phyloP scores from a whole-genome alignment of 768 basidiomycete species.

The Collybia sordida region DNA sequence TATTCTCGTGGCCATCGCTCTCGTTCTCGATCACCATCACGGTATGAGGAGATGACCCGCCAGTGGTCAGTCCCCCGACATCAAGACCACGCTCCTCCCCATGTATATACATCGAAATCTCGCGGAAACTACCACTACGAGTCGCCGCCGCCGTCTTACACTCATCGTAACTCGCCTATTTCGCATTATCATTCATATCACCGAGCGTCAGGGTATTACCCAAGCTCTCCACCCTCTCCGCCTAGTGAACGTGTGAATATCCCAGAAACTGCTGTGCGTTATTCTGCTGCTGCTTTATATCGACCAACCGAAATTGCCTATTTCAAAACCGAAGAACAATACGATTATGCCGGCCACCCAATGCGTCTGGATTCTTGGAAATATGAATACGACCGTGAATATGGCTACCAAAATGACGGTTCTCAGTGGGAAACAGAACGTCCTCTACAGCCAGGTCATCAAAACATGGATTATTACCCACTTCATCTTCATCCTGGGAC shows the following conservation, averaged over 20 bases:
- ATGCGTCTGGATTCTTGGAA: slow-evolving; percentile 6
- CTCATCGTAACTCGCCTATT: neutral
- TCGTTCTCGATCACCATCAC: slow-evolving; percentile 12
- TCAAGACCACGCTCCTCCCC: neutral
- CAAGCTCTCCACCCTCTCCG: neutral
- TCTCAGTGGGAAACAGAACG: neutral
- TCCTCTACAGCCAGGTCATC: neutral
- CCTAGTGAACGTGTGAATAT: neutral
- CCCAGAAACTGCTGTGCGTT: too few relatives aligned
- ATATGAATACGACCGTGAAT: slow-evolving; percentile 6
- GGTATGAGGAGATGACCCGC: neutral
- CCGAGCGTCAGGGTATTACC: neutral
- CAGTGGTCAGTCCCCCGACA: neutral
- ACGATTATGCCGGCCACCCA: slow-evolving; percentile 6
- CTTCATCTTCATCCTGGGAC: neutral
- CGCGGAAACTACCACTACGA: neutral
- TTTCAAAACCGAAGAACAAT: slow-evolving; percentile 1
- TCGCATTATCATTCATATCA: neutral
- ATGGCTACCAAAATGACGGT: neutral
- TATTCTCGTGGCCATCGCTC: slow-evolving; percentile 4
- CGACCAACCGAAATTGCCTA: neutral
- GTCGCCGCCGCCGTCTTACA: slow-evolving; percentile 9
- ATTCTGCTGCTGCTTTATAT: neutral
- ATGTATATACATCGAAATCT: neutral
- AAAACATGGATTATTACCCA: neutral